phyloP scores from a whole-genome alignment of 2,329 filamentous ascomycete genomes.

The Neofusicoccum umdonicola region DNA sequence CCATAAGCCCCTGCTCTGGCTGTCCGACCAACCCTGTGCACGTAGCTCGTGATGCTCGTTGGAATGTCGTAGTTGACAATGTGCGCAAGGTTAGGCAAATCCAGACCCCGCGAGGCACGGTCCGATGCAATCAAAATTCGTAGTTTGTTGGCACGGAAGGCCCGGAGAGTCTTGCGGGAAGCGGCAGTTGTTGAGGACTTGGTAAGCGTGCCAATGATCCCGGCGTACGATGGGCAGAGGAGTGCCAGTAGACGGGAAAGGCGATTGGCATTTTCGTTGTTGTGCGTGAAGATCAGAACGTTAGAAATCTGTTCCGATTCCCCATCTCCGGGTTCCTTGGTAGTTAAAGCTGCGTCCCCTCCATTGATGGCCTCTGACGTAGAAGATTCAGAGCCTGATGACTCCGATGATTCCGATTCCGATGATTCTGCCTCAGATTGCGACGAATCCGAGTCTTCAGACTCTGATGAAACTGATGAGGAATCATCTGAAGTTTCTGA shows the following conservation, averaged over 20 bases:
- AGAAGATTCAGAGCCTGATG: background rate
- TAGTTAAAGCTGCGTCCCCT: slow-evolving; percentile 7
- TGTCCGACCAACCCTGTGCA: slow-evolving; percentile 89
- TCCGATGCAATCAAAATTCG: slow-evolving; percentile 86
- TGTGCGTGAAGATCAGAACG: slow-evolving; percentile 84
- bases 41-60: slow-evolving; percentile 74
- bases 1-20: slow-evolving; percentile 76
- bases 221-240: slow-evolving; percentile 58
- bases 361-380: background rate
- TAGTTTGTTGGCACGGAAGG: slow-evolving; percentile 62
- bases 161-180: slow-evolving; percentile 64
- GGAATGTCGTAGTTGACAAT: slow-evolving; percentile 95
- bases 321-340: background rate
- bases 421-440: background rate
- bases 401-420: slow-evolving; percentile 16
- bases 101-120: slow-evolving; percentile 86
- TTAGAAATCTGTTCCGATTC: slow-evolving; percentile 27
- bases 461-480: slow-evolving; percentile 22
- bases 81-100: slow-evolving; percentile 74
- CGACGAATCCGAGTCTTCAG: slow-evolving; percentile 25
- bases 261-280: slow-evolving; percentile 82
- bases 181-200: slow-evolving; percentile 73
- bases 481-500: slow-evolving; percentile 19
- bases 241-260: slow-evolving; percentile 75
- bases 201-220: slow-evolving; percentile 67